Percentiles rank a stretch among this genome's conserved stretches.
phyloP scores from a whole-genome alignment of 306 rosid genomes.

The Senna tora region DNA sequence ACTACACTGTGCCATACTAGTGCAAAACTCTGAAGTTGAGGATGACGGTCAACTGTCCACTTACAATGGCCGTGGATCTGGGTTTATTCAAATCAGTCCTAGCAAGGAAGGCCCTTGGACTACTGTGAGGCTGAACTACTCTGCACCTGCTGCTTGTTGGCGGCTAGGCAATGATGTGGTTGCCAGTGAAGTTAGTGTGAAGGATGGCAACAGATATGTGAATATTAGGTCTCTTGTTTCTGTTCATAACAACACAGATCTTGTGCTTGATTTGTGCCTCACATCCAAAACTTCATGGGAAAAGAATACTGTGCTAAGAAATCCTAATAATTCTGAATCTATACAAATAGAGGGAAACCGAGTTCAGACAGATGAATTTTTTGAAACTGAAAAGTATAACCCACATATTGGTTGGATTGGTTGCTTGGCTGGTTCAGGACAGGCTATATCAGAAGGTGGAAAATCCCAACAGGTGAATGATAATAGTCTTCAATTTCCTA shows the following conservation, averaged over 20 bases:
- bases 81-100: constrained; percentile 96
- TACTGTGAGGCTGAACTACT: constrained; percentile 91
- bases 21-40: constrained; percentile 62
- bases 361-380: constrained; percentile 63
- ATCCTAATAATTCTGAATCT: constrained; percentile 48
- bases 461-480: constrained; percentile 56
- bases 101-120: constrained; percentile 98
- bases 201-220: constrained; percentile 87
- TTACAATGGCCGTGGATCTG: constrained; percentile 56
- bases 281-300: constrained; percentile 49
- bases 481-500: constrained; percentile 30
- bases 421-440: constrained; percentile 43
- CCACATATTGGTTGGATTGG: constrained; percentile 73
- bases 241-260: constrained; percentile 72
- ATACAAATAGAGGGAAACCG: constrained; percentile 39
- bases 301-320: constrained; percentile 36
- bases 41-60: constrained; percentile 42
- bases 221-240: constrained; percentile 89
- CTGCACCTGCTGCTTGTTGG: constrained; percentile 98
- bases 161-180: constrained; percentile 86
- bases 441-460: constrained; percentile 54
- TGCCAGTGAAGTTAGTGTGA: constrained; percentile 91
- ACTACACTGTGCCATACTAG: constrained; percentile 65
- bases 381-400: constrained; percentile 71
- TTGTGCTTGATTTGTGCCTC: constrained; percentile 73